These are phyloP conservation scores for Turnera subulata DNA, from an alignment of 345 rosid species.

Conservation along the genomic window DNA sequence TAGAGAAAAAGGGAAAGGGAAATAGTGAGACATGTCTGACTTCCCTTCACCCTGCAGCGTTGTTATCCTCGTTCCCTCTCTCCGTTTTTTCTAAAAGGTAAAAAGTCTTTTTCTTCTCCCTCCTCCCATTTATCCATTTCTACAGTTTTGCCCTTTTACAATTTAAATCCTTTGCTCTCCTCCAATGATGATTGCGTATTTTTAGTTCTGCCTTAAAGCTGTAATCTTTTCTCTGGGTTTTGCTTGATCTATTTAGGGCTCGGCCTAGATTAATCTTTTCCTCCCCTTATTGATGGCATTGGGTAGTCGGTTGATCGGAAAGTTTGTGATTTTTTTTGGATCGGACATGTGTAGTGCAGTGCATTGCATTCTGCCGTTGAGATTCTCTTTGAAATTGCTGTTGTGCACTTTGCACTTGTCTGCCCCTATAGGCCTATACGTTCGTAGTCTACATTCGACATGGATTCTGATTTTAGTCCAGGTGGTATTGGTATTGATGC, in stretches of 20 bases:
- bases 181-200: not conserved
- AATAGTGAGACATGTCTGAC: conserved; percentile 14
- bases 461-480: not conserved
- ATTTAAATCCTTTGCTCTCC: not conserved
- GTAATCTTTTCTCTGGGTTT: conserved; percentile 8
- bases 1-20: not conserved
- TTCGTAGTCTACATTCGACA: not conserved
- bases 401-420: not conserved
- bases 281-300: conserved; percentile 20
- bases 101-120: not conserved
- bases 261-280: not conserved
- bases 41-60: conserved; percentile 8
- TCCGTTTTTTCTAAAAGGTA: conserved; percentile 26
- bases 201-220: not conserved
- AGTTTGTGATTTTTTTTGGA: conserved; percentile 7
- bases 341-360: not conserved
- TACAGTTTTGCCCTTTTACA: not conserved
- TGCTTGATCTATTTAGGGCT: conserved; percentile 15
- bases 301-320: conserved; percentile 1
- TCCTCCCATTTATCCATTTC: not conserved
- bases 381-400: not conserved
- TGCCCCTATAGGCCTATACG: too few species aligned
- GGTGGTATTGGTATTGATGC: too few species aligned
- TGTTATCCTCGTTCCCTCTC: conserved; percentile 4
- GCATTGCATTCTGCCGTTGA: conserved; percentile 1